Evolutionary conservation across 2,329 filamentous ascomycete genomes (phyloP).

Genomic region (Diaporthe citrichinensis): DNA sequence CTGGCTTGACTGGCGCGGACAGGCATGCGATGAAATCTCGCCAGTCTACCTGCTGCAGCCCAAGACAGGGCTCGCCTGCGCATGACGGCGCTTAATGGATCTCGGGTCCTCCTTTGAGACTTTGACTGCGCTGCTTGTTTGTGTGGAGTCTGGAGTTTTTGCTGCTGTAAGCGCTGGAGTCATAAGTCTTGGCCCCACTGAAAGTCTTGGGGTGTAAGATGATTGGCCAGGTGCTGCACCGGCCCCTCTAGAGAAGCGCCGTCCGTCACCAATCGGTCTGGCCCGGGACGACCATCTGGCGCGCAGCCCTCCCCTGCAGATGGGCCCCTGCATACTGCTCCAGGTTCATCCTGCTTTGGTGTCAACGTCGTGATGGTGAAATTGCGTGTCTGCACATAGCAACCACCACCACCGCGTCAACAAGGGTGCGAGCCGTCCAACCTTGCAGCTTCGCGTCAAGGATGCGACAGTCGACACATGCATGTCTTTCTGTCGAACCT

Average conservation of each 20-base stretch:
- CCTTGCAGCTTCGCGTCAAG: slow-evolving; percentile 1
- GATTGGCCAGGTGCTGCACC: slow-evolving; percentile 24
- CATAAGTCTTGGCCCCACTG: not conserved
- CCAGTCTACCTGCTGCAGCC: slow-evolving; percentile 33
- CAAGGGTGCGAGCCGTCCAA: not conserved
- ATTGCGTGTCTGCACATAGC: slow-evolving; percentile 23
- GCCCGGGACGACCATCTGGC: slow-evolving; percentile 25
- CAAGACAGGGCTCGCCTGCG: slow-evolving; percentile 17
- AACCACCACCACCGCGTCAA: slow-evolving; percentile 15
- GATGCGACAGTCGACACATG: not conserved
- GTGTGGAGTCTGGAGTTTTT: not conserved
- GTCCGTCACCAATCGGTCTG: slow-evolving; percentile 38
- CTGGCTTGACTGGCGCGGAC: slow-evolving; percentile 41
- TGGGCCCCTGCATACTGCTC: slow-evolving; percentile 26
- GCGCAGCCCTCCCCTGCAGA: slow-evolving; percentile 40
- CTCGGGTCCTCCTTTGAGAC: not conserved
- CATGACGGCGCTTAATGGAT: slow-evolving; percentile 40
- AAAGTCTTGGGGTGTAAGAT: slow-evolving; percentile 36
- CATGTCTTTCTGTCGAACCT: slow-evolving; percentile 8
- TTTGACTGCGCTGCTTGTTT: not conserved
- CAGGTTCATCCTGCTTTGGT: slow-evolving; percentile 1
- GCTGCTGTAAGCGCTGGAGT: slow-evolving; percentile 28
- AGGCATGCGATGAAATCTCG: slow-evolving; percentile 39
- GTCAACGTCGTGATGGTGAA: slow-evolving; percentile 15
- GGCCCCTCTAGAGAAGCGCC: slow-evolving; percentile 35